Evolutionary conservation across 768 basidiomycete species (phyloP).

Genomic region (Tulasnella sp.): DNA sequence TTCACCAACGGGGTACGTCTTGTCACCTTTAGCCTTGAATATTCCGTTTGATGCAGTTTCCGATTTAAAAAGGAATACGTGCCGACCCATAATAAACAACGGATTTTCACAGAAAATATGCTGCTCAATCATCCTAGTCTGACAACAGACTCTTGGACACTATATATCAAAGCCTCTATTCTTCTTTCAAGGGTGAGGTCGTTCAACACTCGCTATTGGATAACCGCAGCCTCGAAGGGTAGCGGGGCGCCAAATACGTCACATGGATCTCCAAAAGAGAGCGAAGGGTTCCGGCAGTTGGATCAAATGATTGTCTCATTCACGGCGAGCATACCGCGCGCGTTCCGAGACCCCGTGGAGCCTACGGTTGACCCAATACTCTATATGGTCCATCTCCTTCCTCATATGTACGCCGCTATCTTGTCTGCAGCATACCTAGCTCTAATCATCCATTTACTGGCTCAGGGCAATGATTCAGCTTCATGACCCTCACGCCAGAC

Average conservation of each 20-base stretch:
- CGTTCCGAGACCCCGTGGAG: conserved; percentile 58
- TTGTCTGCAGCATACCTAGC: background rate
- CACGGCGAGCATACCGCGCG: conserved; percentile 58
- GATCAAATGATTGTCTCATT: conserved; percentile 63
- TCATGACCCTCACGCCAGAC: conserved; percentile 34
- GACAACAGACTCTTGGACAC: conserved; percentile 34
- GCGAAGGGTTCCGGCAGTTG: conserved; percentile 65
- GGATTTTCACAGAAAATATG: conserved; percentile 13
- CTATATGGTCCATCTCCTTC: conserved; percentile 48
- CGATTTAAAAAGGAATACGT: background rate
- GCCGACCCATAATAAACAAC: conserved; percentile 25
- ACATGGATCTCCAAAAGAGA: conserved; percentile 49
- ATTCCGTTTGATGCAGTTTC: background rate
- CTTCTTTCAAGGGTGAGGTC: conserved; percentile 21
- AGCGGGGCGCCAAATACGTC: background rate
- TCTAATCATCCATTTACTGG: background rate
- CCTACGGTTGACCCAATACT: conserved; percentile 58
- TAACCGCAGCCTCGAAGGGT: background rate
- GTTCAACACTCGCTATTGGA: conserved; percentile 28
- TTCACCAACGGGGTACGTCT: background rate
- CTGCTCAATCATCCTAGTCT: conserved; percentile 33
- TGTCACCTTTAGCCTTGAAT: background rate
- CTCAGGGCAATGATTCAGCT: conserved; percentile 30
- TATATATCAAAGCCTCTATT: conserved; percentile 34
- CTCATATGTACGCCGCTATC: conserved; percentile 37